phyloP scores from a whole-genome alignment of 192 early-diverging fungal genomes.

The Funneliformis mosseae region DNA sequence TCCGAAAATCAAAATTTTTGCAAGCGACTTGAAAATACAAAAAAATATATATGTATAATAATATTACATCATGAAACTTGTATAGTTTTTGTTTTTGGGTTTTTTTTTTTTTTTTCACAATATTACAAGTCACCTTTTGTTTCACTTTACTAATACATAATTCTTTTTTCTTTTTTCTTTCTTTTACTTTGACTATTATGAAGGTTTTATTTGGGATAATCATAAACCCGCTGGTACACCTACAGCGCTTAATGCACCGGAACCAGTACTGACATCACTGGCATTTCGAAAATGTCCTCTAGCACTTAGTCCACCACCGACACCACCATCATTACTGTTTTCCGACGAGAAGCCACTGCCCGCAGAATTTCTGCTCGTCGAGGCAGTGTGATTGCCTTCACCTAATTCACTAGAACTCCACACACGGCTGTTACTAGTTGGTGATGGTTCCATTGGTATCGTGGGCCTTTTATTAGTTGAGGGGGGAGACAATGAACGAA shows the following conservation, averaged over 20 bases:
- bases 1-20: no score
- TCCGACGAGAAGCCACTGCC: neutral
- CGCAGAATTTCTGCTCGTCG: neutral
- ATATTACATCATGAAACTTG: no score
- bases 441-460: neutral
- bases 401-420: neutral
- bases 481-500: neutral
- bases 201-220: neutral
- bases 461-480: neutral
- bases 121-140: no score
- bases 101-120: no score
- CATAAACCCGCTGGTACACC: constrained; percentile 4
- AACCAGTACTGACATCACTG: constrained; percentile 9
- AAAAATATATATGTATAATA: no score
- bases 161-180: no score
- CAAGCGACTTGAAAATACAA: no score
- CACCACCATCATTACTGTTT: neutral
- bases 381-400: neutral
- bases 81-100: no score
- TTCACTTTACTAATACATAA: no score
- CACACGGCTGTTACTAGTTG: neutral
- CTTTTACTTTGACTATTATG: no score
- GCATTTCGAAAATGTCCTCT: constrained; percentile 5
- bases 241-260: constrained; percentile 4
- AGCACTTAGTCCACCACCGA: neutral